phyloP scores from a whole-genome alignment of 2,329 filamentous ascomycete genomes.

The Colletotrichum coccodes region DNA sequence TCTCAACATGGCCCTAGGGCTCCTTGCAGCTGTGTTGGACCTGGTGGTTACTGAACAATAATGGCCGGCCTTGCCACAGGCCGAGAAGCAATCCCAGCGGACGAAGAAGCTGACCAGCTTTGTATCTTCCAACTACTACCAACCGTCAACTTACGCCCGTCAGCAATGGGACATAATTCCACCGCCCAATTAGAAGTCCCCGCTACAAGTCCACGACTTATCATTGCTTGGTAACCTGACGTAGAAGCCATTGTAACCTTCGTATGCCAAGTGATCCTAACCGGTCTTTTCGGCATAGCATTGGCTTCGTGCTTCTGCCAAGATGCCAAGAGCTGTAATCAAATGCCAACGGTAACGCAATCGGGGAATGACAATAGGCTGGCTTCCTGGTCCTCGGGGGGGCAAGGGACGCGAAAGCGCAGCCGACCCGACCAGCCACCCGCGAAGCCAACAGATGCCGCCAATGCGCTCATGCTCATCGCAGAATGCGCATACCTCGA shows the following conservation, averaged over 20 bases:
- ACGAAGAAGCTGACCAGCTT: background rate
- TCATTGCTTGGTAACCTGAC: conserved; percentile 15
- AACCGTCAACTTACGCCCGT: background rate
- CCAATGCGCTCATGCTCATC: background rate
- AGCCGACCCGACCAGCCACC: background rate
- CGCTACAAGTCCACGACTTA: background rate
- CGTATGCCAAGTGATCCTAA: background rate
- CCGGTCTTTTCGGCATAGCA: background rate
- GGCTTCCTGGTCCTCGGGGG: background rate
- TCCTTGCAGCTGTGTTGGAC: background rate
- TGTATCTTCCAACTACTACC: background rate
- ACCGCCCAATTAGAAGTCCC: conserved; percentile 9
- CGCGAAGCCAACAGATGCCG: background rate
- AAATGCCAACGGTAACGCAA: conserved; percentile 26
- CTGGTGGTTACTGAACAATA: background rate
- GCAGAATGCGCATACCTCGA: background rate
- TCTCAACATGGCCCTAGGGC: background rate
- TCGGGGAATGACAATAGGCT: conserved; percentile 13
- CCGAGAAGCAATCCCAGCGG: background rate
- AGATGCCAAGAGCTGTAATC: conserved; percentile 22
- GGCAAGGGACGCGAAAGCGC: background rate
- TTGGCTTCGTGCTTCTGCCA: conserved; percentile 21
- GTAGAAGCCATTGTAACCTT: background rate
- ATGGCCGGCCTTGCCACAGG: background rate
- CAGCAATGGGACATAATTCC: background rate